phyloP scores from a whole-genome alignment of 768 basidiomycete genomes.

The Lactarius hengduanensis region DNA sequence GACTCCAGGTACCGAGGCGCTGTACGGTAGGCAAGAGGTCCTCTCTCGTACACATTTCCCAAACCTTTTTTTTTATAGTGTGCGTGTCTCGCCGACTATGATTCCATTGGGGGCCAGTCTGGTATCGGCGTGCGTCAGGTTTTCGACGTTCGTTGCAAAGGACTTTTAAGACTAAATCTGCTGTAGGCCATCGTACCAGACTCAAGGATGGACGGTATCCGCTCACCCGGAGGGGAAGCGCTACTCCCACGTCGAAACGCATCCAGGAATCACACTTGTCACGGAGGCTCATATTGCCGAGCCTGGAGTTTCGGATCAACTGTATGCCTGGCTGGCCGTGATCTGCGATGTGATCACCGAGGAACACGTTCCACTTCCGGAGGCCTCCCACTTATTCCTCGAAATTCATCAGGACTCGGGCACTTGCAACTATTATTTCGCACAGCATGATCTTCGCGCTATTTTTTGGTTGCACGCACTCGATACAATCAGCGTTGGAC shows the following conservation, averaged over 20 bases:
- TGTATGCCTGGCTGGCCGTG: neutral
- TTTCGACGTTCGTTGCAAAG: neutral
- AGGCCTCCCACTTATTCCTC: neutral
- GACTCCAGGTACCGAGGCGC: neutral
- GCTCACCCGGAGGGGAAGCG: slow-evolving; percentile 6
- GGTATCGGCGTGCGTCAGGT: neutral
- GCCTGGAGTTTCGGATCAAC: neutral
- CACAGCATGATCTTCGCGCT: neutral
- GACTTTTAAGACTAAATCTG: neutral
- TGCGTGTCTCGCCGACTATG: neutral
- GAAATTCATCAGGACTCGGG: neutral
- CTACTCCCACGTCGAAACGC: neutral
- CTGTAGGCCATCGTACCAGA: neutral
- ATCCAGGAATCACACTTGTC: neutral
- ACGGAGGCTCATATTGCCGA: neutral
- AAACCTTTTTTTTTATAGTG: neutral
- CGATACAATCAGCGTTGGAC: neutral
- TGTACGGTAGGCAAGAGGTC: neutral
- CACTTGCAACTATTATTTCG: slow-evolving; percentile 5
- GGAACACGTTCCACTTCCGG: neutral
- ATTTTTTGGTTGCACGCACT: neutral
- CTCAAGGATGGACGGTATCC: neutral
- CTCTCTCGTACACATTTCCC: neutral
- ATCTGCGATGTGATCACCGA: neutral
- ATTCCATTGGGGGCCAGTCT: neutral